phyloP scores from a whole-genome alignment of 2,329 filamentous ascomycete genomes.

The Microdochium paspali region DNA sequence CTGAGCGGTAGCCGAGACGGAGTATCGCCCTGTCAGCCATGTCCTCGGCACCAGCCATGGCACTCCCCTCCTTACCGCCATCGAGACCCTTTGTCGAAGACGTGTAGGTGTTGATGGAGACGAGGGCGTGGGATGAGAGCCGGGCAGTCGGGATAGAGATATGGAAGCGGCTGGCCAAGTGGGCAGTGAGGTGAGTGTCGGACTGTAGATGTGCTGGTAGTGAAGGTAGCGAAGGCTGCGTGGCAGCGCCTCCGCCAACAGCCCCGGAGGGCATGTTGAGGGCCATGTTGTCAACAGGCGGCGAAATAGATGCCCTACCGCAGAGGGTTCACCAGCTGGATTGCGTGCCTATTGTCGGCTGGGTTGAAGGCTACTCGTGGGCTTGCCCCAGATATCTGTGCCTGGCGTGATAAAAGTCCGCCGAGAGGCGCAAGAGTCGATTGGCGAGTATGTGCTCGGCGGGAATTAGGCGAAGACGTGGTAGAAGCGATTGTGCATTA shows the following conservation, averaged over 20 bases:
- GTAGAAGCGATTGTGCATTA: background rate
- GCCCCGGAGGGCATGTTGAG: slow-evolving; percentile 44
- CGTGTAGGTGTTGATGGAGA: slow-evolving; percentile 91
- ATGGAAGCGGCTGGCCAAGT: slow-evolving; percentile 85
- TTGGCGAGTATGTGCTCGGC: background rate
- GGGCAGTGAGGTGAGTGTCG: slow-evolving; percentile 70
- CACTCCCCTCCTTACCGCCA: slow-evolving; percentile 85
- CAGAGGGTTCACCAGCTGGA: no score
- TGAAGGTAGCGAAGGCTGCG: slow-evolving; percentile 77
- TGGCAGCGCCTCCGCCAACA: slow-evolving; percentile 54
- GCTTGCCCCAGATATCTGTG: no score
- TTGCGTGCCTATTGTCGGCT: background rate
- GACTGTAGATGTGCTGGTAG: slow-evolving; percentile 76
- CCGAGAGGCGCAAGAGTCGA: no score
- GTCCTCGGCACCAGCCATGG: slow-evolving; percentile 86
- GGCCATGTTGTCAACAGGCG: slow-evolving; percentile 42
- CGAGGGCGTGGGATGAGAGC: slow-evolving; percentile 83
- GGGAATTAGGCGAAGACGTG: background rate
- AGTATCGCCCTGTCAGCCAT: slow-evolving; percentile 80
- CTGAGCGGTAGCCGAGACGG: slow-evolving; percentile 75
- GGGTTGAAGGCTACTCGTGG: background rate
- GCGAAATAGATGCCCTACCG: slow-evolving; percentile 1
- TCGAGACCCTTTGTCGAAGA: slow-evolving; percentile 80
- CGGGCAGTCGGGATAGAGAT: slow-evolving; percentile 79
- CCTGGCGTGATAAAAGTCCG: no score